Evolutionary conservation across 1,284 basidiomycete genomes (phyloP), one percentile per base, ranked within the genome.

Genomic region (Microbotryum violaceum): DNA sequence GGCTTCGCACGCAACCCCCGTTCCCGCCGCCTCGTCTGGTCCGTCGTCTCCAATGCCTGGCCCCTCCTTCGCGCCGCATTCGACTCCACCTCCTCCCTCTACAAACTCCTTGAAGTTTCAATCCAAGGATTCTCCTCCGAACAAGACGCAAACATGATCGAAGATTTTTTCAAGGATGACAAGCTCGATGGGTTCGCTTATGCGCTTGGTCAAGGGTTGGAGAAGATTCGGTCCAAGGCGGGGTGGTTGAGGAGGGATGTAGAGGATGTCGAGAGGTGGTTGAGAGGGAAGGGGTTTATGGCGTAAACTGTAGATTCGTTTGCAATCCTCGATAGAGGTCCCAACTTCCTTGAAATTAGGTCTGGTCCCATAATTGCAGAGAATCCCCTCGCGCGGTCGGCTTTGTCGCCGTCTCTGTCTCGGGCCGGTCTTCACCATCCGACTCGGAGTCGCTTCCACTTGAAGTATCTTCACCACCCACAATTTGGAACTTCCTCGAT

Each of bases 191-290:
- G 37, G 37, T 56, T 16, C 9, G 21, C 20, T 18, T 27, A 21
- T 21, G 27, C 18, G 14, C 6, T 60, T 62, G 16, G 20, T 6
- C 80, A 82, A 74, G 78, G 79, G 21, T 75, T 79, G 66, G 82
- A 83, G 63, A 74, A 77, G 1, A 79, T 82, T 65, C 75, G 78
- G 42, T 76, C 79, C 16, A 75, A 78, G 54, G 74, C 78, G 16
- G 74, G 77, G 55, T 83, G 82, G 82, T 75, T 82, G 60, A 72
- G 76, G 64, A 72, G 81, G 47, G 79, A 80, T 65, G 81, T 77
- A 7, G 74, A 71, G 21, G 85, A 88, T 69, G 77, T 88, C 56
- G 70, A 75, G 58, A 71, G 77, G 58, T 89, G 87, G 87, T 75
- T 89, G 60, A 77, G 78, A 64, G 75, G 77, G 58, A 75, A 78